Percentiles rank a stretch among this genome's conserved stretches.
These are phyloP conservation scores for Cryptococcus sp. DNA, from an alignment of 1,284 basidiomycete genomes.

Conservation along the genomic window DNA sequence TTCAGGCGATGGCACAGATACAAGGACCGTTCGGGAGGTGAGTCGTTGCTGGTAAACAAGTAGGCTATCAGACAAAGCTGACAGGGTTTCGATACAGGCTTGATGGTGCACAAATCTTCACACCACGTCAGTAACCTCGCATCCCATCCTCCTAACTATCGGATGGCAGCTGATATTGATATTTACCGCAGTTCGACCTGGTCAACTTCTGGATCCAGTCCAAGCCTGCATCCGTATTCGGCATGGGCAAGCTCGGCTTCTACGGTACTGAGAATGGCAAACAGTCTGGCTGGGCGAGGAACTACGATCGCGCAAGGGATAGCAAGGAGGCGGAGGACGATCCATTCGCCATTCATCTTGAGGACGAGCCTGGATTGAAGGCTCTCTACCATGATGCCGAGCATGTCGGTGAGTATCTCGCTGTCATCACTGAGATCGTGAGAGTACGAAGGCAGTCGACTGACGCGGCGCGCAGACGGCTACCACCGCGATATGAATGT, in stretches of 20 bases:
- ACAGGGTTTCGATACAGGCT: neutral
- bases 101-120: conserved; percentile 61
- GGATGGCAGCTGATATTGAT: neutral
- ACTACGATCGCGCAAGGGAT: conserved; percentile 57
- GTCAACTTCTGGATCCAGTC: conserved; percentile 63
- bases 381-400: conserved; percentile 55
- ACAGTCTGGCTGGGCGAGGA: conserved; percentile 58
- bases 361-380: conserved; percentile 57
- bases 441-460: neutral
- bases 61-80: no score
- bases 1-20: conserved; percentile 61
- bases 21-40: conserved; percentile 59
- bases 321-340: conserved; percentile 56
- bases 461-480: conserved; percentile 27
- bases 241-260: conserved; percentile 59
- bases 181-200: conserved; percentile 39
- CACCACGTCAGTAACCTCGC: conserved; percentile 53
- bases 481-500: conserved; percentile 55
- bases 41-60: no score
- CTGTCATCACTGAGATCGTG: neutral
- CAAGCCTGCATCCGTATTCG: conserved; percentile 59
- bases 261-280: conserved; percentile 59
- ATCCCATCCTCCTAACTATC: neutral
- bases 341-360: conserved; percentile 60
- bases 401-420: conserved; percentile 57